Conservation (phyloP, 192 early-diverging fungal genomes). For the Spinellus fusiger region DNA sequence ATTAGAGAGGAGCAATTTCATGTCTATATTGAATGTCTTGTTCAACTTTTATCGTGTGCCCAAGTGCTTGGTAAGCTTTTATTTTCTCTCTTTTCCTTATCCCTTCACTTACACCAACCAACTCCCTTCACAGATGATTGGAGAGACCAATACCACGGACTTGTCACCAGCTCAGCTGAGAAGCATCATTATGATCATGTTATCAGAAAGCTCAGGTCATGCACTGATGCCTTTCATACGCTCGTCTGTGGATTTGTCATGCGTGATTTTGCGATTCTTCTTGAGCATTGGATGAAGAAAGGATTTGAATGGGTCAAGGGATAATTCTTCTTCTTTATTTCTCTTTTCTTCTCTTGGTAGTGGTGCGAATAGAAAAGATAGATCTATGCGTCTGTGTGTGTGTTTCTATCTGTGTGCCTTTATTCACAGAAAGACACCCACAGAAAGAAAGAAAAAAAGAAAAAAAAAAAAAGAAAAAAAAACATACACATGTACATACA, state of each 20-base stretch:
- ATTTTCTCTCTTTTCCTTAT: background rate
- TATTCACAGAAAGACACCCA: background rate
- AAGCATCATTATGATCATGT: background rate
- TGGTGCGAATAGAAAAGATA: no score
- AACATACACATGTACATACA: no score
- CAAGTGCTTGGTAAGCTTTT: conserved; percentile 2
- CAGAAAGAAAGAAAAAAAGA: background rate
- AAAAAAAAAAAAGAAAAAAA: no score
- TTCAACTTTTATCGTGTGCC: conserved; percentile 3
- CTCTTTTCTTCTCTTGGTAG: no score
- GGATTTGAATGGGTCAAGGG: background rate
- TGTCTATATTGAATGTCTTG: background rate
- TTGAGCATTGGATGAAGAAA: conserved; percentile 11
- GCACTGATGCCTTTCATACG: background rate
- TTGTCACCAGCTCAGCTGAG: background rate
- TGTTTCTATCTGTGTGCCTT: no score
- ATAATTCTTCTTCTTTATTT: no score
- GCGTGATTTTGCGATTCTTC: background rate
- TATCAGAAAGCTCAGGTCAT: background rate
- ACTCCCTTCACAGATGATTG: background rate
- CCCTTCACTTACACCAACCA: no score
- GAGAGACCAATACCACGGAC: background rate
- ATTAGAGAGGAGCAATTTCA: background rate
- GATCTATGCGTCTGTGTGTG: no score
- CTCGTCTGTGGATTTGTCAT: conserved; percentile 9